Conservation (phyloP, 192 early-diverging fungal species). For the Entomortierella beljakovae region DNA sequence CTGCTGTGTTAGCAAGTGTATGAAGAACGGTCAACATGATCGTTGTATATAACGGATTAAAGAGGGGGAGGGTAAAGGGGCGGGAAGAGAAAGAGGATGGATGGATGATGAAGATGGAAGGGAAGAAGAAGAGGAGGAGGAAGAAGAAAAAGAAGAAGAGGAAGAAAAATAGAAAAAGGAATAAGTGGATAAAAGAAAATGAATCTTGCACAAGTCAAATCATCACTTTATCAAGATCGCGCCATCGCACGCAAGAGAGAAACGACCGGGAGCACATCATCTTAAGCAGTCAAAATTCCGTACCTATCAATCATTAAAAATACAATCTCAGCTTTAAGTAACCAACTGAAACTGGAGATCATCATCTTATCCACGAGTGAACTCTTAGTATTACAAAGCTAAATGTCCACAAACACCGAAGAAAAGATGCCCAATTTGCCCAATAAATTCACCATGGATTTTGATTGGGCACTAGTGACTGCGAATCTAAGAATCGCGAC, state of each 20-base stretch:
- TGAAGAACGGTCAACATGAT: slow-evolving; percentile 49
- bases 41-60: background rate
- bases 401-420: background rate
- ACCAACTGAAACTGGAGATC: too few species aligned
- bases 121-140: slow-evolving; percentile 1
- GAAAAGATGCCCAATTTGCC: background rate
- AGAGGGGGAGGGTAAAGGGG: background rate
- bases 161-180: background rate
- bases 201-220: background rate
- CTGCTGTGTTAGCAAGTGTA: slow-evolving; percentile 47
- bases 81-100: background rate
- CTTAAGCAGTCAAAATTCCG: background rate
- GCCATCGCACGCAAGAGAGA: slow-evolving; percentile 22
- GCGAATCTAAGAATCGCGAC: slow-evolving; percentile 6
- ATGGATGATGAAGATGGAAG: background rate
- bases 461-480: slow-evolving; percentile 29
- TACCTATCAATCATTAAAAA: background rate
- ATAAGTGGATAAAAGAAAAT: background rate
- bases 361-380: too few species aligned
- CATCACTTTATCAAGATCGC: slow-evolving; percentile 11
- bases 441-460: background rate
- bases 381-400: background rate
- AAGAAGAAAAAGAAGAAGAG: slow-evolving; percentile 4
- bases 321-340: background rate
- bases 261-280: background rate